phyloP scores from a whole-genome alignment of 495 filamentous ascomycete species.

The Penicillium coffeae region DNA sequence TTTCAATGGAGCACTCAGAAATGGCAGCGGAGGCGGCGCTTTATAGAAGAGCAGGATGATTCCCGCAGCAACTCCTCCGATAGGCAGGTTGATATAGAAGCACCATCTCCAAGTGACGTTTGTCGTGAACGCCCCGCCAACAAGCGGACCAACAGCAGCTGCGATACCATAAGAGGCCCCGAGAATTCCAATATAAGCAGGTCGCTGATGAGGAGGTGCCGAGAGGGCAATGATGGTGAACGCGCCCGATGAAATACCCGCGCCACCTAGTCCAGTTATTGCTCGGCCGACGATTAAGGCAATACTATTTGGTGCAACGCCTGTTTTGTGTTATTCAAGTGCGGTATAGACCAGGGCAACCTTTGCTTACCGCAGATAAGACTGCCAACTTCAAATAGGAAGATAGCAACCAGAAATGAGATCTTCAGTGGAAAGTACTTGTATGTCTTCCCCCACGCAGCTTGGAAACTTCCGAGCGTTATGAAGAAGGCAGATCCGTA shows the following conservation, averaged over 20 bases:
- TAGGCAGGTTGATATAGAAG: conserved; percentile 53
- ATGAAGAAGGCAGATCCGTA: conserved; percentile 67
- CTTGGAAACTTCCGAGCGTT: conserved; percentile 50
- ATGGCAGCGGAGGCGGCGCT: conserved; percentile 22
- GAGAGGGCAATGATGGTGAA: conserved; percentile 38
- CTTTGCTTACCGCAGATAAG: conserved; percentile 17
- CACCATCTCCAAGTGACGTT: conserved; percentile 27
- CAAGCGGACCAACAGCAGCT: conserved; percentile 36
- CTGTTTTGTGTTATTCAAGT: too few species aligned
- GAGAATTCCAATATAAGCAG: conserved; percentile 44
- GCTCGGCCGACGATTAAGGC: conserved; percentile 73
- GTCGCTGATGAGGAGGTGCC: conserved; percentile 40
- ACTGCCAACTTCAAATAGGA: conserved; percentile 45
- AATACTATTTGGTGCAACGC: conserved; percentile 60
- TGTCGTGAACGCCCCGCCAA: conserved; percentile 26
- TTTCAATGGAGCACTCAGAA: conserved; percentile 9
- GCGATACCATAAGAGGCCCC: conserved; percentile 45
- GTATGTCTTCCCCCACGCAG: conserved; percentile 34
- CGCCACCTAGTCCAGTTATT: conserved; percentile 68
- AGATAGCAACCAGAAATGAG: conserved; percentile 56
- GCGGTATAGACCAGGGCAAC: too few species aligned
- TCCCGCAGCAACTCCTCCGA: conserved; percentile 37
- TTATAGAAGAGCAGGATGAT: conserved; percentile 40
- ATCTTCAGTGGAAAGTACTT: conserved; percentile 40
- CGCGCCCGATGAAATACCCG: conserved; percentile 15